Evolutionary conservation across 2,329 filamentous ascomycete species (phyloP).

Genomic region (Aspergillus spinulosporus): DNA sequence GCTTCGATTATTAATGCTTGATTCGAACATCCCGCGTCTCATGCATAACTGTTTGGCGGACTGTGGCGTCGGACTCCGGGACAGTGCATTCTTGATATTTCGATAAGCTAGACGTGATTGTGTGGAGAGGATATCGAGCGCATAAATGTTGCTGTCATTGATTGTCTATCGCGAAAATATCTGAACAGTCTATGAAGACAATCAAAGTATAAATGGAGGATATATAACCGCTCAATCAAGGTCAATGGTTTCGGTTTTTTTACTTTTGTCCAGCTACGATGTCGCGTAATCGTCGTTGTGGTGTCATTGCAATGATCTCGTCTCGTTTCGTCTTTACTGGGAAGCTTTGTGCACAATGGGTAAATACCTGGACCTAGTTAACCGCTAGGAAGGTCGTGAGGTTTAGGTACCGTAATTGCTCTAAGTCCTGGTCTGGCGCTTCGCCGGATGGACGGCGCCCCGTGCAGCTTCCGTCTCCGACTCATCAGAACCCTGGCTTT

Average conservation of each 20-base stretch:
- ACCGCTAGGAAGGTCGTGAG: not conserved
- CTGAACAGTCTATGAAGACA: slow-evolving; percentile 3
- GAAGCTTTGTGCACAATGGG: not conserved
- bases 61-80: not conserved
- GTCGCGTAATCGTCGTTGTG: not conserved
- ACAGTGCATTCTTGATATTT: too few species aligned
- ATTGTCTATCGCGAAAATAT: not conserved
- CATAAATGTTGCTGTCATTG: too few species aligned
- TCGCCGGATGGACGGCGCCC: not conserved
- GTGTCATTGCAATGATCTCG: not conserved
- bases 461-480: slow-evolving; percentile 30
- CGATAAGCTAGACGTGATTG: too few species aligned
- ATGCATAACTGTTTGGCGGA: not conserved
- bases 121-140: too few species aligned
- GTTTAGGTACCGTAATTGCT: not conserved
- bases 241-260: not conserved
- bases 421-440: not conserved
- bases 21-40: not conserved
- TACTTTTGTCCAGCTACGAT: not conserved
- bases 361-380: not conserved
- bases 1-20: slow-evolving; percentile 9
- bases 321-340: not conserved
- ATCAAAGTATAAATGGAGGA: not conserved
- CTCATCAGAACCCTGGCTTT: slow-evolving; percentile 37
- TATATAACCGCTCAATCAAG: not conserved